These are phyloP conservation scores for Rhodotorula sp. DNA, from an alignment of 1,284 basidiomycete species.

Conservation along the genomic window DNA sequence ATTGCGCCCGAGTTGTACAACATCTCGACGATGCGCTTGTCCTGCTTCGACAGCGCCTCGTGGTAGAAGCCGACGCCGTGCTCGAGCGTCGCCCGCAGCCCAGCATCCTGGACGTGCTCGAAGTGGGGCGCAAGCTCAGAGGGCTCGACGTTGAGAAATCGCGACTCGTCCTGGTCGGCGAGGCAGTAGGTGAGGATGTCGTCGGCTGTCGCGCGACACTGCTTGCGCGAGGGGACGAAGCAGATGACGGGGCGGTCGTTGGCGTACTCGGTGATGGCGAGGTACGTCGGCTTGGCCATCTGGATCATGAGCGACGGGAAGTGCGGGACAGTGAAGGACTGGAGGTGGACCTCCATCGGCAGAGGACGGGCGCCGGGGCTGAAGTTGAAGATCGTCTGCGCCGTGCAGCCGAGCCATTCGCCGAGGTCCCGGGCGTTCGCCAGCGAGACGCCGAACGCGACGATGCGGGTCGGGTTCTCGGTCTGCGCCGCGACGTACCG, in stretches of 20 bases:
- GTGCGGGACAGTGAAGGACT: constrained; percentile 92
- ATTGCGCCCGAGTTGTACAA: constrained; percentile 92
- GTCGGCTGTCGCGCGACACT: constrained; percentile 88
- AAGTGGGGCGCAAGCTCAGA: constrained; percentile 83
- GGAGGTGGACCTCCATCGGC: constrained; percentile 95
- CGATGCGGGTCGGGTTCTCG: constrained; percentile 82
- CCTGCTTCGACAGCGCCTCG: constrained; percentile 85
- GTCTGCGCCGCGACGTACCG: constrained; percentile 96
- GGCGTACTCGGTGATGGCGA: constrained; percentile 87
- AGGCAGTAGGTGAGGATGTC: constrained; percentile 86
- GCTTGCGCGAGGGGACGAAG: constrained; percentile 90
- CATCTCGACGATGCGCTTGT: constrained; percentile 90
- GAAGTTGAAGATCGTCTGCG: constrained; percentile 96
- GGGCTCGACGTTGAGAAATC: constrained; percentile 87
- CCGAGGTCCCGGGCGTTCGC: constrained; percentile 95
- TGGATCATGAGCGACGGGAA: constrained; percentile 98
- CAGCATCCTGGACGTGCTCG: constrained; percentile 75
- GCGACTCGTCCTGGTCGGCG: constrained; percentile 78
- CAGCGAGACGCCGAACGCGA: constrained; percentile 89
- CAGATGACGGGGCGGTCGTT: constrained; percentile 81
- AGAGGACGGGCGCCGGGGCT: constrained; percentile 89
- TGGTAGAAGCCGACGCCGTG: constrained; percentile 96
- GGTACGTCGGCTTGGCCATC: constrained; percentile 98
- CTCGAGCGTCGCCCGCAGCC: constrained; percentile 75
- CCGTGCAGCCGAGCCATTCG: constrained; percentile 94